Conservation (phyloP, 2,329 filamentous ascomycete genomes). For the Periconia sp. region DNA sequence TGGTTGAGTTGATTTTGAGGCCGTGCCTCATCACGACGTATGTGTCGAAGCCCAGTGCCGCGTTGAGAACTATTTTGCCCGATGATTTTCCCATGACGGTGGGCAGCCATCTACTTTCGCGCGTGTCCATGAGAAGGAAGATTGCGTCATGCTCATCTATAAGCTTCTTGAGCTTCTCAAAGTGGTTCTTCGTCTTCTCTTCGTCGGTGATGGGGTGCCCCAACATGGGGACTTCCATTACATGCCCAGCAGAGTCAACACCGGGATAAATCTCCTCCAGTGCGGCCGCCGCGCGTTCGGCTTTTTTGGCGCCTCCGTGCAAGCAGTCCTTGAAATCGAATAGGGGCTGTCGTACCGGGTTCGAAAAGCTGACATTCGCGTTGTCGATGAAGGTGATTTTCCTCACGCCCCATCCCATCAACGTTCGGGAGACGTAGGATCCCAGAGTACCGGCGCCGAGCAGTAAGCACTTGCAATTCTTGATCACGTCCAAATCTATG, state of each 20-base stretch:
- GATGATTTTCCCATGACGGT: conserved; percentile 93
- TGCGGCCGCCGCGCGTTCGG: conserved; percentile 75
- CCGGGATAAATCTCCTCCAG: conserved; percentile 88
- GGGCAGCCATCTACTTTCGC: conserved; percentile 92
- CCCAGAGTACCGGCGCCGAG: conserved; percentile 92
- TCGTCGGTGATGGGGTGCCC: conserved; percentile 84
- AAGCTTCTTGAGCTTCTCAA: conserved; percentile 70
- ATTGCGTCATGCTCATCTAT: conserved; percentile 87
- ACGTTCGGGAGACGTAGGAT: conserved; percentile 86
- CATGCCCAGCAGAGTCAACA: conserved; percentile 77
- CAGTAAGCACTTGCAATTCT: conserved; percentile 84
- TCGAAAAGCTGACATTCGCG: conserved; percentile 89
- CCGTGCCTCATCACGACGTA: conserved; percentile 98
- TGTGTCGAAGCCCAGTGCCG: conserved; percentile 92
- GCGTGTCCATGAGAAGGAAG: conserved; percentile 95
- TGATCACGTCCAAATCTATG: conserved; percentile 84
- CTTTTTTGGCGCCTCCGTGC: conserved; percentile 82
- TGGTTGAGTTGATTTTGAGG: conserved; percentile 52
- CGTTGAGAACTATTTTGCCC: conserved; percentile 95
- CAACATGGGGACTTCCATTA: conserved; percentile 89
- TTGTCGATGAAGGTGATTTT: conserved; percentile 97
- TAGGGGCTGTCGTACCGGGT: conserved; percentile 90
- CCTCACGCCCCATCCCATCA: conserved; percentile 93
- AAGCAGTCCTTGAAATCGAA: conserved; percentile 90
- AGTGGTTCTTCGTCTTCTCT: conserved; percentile 69